Conservation (phyloP, 148 eudicot species). For the Camellia lanceoleosa region DNA sequence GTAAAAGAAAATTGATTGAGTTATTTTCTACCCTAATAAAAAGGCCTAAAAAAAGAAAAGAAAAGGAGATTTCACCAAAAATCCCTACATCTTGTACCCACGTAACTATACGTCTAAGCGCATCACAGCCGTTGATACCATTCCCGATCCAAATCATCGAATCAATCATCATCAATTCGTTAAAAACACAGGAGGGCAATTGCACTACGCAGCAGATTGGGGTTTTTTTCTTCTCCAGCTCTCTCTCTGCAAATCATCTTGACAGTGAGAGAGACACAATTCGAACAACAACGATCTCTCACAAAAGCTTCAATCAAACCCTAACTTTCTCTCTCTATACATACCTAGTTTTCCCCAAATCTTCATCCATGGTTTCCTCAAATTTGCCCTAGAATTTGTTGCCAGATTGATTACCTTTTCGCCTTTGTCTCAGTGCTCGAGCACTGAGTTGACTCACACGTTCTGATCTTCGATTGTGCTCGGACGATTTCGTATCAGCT, state of each 20-base stretch:
- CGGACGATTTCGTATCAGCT: background rate
- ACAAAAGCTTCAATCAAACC: background rate
- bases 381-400: constrained; percentile 8
- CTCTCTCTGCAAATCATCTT: constrained; percentile 2
- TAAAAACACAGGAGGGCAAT: background rate
- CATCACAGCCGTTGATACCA: background rate
- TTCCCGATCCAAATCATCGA: background rate
- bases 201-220: constrained; percentile 5
- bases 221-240: background rate
- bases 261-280: background rate
- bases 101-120: background rate
- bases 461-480: background rate
- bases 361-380: background rate
- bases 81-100: background rate
- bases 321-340: background rate
- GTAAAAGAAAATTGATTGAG: too few species aligned
- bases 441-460: constrained; percentile 7
- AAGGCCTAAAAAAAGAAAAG: too few species aligned
- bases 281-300: background rate
- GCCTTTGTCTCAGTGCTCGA: background rate
- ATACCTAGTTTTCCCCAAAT: background rate
- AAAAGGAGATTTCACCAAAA: too few species aligned
- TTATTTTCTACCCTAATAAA: too few species aligned
- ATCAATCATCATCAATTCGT: background rate
- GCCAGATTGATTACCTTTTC: background rate